Base-by-base conservation (phyloP, 768 basidiomycete species). In the Gloeopeniophorella convolvens region DNA sequence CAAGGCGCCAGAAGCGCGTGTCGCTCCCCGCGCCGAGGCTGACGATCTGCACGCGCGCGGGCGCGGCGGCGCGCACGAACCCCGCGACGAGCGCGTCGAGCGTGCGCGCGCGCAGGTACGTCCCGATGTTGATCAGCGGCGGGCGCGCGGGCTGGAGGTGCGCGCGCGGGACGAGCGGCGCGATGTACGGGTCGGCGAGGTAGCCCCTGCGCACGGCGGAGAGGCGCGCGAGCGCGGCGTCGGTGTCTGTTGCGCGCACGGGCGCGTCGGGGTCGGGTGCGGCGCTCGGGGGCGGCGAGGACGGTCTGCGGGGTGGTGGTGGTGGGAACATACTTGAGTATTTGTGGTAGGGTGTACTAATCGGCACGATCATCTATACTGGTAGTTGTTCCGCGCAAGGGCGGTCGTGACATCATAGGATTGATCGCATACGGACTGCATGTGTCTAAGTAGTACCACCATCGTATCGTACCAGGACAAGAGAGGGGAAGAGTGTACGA, bases 1-100 rank as follows among this genome's bases (percentile, higher is more conserved):
- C 77, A 59, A 95, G 70, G 48, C 93, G 75, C 93, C 95, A 99
- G 64, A 89, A 98, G 45, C 96, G 72, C 2, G 92, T 92, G 68
- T 99, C 96, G 60, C 90, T 97, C 20, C 96, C 96, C 2, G 94
- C 87, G 0, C 96, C 96, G 26, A 97, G 66, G 66, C 89, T 95
- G n/a, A 98, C 78, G 46, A 98, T 83, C 72, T 98, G 96, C 57
- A 80, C 66, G 73, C n/a, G 67, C 73, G 8, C 70, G 70, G 18
- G 59, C 61, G 34, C 65, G 62, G 1, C 75, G 72, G n/a, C n/a
- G n/a, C n/a, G n/a, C n/a, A n/a, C n/a, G 15, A 73, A 59, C 15
- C 70, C 65, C 18, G 91, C 58, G 77, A 79, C 67, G 0, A 94
- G 80, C 11, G 68, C 66, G 60, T 96, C 96, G 31, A 98, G 79